Evolutionary conservation across 1,139 yeast genomes (phyloP).

Genomic region (Taphrina sp.): DNA sequence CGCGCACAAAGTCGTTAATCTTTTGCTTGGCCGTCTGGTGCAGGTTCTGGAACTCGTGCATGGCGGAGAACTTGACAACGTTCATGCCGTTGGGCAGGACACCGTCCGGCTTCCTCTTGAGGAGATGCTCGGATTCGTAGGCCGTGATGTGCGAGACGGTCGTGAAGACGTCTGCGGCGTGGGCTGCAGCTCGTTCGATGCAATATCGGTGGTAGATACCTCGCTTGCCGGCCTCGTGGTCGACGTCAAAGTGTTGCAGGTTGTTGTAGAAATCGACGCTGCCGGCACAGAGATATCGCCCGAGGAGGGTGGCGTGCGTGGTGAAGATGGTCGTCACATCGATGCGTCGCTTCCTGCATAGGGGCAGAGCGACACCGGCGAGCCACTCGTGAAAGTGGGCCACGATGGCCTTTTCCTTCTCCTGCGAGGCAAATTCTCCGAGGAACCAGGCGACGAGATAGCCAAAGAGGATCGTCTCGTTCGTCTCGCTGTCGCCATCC

Average conservation of each 20-base stretch:
- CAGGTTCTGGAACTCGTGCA: conserved; percentile 94
- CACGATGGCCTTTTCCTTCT: conserved; percentile 80
- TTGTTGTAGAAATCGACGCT: conserved; percentile 93
- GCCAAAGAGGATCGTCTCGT: conserved; percentile 88
- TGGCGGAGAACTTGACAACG: conserved; percentile 94
- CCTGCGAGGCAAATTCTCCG: conserved; percentile 84
- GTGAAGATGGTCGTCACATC: conserved; percentile 96
- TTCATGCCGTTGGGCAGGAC: conserved; percentile 95
- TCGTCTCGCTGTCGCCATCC: conserved; percentile 79
- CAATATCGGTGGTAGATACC: conserved; percentile 97
- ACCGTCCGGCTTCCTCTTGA: conserved; percentile 95
- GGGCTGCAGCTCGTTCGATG: conserved; percentile 94
- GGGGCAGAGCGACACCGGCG: conserved; percentile 92
- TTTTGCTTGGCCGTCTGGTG: conserved; percentile 90
- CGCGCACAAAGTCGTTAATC: conserved; percentile 90
- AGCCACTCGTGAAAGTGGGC: conserved; percentile 98
- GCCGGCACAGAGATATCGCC: conserved; percentile 95
- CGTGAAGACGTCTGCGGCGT: conserved; percentile 93
- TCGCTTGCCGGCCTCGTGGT: conserved; percentile 95
- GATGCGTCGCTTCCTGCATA: conserved; percentile 84
- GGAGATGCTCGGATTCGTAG: conserved; percentile 84
- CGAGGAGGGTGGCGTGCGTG: conserved; percentile 93
- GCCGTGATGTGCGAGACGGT: conserved; percentile 97
- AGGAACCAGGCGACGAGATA: conserved; percentile 95
- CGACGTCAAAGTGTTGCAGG: conserved; percentile 86